These are phyloP conservation scores for Arthrobotrys entomopaga DNA, from an alignment of 2,329 filamentous ascomycete species.

Conservation along the genomic window DNA sequence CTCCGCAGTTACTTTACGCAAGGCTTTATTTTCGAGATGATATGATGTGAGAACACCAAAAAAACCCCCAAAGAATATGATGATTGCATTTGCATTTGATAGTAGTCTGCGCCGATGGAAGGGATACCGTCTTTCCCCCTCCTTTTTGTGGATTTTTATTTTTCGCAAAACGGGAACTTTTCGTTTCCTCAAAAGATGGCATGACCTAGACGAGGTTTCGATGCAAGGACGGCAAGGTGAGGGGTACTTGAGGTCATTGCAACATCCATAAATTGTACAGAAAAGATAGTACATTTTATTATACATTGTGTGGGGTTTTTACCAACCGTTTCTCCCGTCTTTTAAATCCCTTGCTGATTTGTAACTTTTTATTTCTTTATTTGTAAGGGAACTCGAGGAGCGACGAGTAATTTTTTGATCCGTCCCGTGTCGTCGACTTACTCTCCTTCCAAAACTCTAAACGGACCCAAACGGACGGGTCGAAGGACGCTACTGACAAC, in stretches of 20 bases:
- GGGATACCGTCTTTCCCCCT: not conserved
- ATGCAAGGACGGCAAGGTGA: constrained; percentile 24
- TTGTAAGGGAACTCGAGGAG: not conserved
- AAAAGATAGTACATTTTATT: constrained; percentile 11
- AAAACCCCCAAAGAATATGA: not conserved
- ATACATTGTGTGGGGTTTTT: constrained; percentile 13
- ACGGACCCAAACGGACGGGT: not conserved
- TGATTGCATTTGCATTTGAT: too few relatives aligned
- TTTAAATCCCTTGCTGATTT: not conserved
- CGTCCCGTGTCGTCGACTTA: constrained; percentile 12
- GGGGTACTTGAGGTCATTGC: constrained; percentile 12
- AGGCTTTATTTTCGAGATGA: constrained; percentile 13
- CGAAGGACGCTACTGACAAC: constrained; percentile 8
- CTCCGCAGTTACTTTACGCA: constrained; percentile 6
- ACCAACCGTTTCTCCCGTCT: not conserved
- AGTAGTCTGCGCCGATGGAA: not conserved
- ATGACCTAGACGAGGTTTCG: not conserved
- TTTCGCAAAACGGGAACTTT: not conserved
- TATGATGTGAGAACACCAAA: not conserved
- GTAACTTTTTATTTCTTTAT: not conserved
- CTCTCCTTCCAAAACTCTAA: not conserved
- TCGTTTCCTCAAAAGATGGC: not conserved
- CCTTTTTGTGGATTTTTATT: not conserved
- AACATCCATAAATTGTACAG: not conserved
- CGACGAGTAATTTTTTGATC: not conserved